Conservation (phyloP, 2,329 filamentous ascomycete species). For the Thelonectria discophora region DNA sequence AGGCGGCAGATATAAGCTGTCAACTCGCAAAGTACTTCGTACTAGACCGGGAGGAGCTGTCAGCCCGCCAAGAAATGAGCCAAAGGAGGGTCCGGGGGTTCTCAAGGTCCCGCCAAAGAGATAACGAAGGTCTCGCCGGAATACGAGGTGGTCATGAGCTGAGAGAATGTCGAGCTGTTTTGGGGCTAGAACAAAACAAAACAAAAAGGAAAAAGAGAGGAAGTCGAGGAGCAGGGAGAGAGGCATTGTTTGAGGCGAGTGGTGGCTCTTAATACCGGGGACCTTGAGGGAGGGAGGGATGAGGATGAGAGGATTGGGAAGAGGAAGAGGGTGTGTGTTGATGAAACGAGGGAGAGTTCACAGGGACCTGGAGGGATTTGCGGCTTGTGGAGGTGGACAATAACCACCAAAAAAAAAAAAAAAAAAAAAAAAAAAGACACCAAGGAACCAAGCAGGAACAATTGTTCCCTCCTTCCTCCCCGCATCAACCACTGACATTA, state of each 20-base stretch:
- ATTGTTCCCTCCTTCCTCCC: slow-evolving; percentile 2
- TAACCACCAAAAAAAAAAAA: no score
- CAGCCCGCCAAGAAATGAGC: not conserved
- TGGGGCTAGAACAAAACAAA: slow-evolving; percentile 7
- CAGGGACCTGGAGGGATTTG: no score
- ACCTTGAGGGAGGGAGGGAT: not conserved
- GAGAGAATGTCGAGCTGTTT: not conserved
- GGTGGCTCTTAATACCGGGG: not conserved
- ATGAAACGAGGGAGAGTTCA: slow-evolving; percentile 6
- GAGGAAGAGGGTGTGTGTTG: slow-evolving; percentile 3
- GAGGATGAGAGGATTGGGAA: not conserved
- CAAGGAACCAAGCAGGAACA: slow-evolving; percentile 5
- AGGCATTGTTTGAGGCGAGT: not conserved
- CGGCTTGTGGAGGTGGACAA: no score
- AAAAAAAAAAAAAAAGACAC: not conserved
- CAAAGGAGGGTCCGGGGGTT: not conserved
- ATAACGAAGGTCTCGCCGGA: slow-evolving; percentile 12
- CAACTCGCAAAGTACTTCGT: not conserved
- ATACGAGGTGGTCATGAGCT: slow-evolving; percentile 14
- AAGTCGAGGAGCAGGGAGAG: slow-evolving; percentile 6
- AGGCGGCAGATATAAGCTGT: not conserved
- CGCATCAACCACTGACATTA: not conserved
- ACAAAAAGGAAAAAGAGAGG: slow-evolving; percentile 3
- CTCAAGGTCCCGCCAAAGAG: not conserved
- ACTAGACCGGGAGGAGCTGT: not conserved